Evolutionary conservation across 805 yeast species (phyloP).

Genomic region (Lipomyces orientalis): DNA sequence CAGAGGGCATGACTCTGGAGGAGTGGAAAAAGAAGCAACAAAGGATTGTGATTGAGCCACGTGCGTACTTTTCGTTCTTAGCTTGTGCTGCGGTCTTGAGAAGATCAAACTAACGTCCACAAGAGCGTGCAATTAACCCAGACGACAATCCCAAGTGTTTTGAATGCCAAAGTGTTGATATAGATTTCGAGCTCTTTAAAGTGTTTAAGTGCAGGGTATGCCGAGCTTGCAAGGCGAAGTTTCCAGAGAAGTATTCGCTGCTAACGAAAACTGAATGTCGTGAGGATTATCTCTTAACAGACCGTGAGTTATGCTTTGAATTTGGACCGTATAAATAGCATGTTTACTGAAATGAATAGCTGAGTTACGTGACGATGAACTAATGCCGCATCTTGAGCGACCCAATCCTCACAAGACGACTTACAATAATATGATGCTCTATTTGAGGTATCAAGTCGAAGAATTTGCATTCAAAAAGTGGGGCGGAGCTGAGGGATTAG

Average conservation of each 20-base stretch:
- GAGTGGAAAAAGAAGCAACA: slow-evolving; percentile 62
- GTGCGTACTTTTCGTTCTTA: slow-evolving; percentile 15
- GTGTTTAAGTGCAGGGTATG: slow-evolving; percentile 82
- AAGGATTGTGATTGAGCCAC: slow-evolving; percentile 38
- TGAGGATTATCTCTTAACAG: slow-evolving; percentile 90
- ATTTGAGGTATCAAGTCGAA: slow-evolving; percentile 89
- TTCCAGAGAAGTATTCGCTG: slow-evolving; percentile 87
- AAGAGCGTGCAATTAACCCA: slow-evolving; percentile 73
- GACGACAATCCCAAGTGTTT: slow-evolving; percentile 78
- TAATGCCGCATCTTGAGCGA: slow-evolving; percentile 80
- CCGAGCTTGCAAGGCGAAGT: slow-evolving; percentile 68
- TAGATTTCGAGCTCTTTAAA: slow-evolving; percentile 72
- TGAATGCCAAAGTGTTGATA: slow-evolving; percentile 76
- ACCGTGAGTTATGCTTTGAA: slow-evolving; percentile 49
- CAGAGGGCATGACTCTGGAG: slow-evolving; percentile 50
- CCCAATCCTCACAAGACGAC: slow-evolving; percentile 93
- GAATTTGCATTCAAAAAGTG: slow-evolving; percentile 90
- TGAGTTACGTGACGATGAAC: slow-evolving; percentile 71
- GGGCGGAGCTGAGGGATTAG: slow-evolving; percentile 89
- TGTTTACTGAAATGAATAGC: slow-evolving; percentile 45
- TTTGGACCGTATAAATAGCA: neutral
- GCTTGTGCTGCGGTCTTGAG: neutral
- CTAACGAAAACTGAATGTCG: slow-evolving; percentile 94
- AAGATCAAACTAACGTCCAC: neutral
- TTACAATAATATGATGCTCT: slow-evolving; percentile 90